Base-by-base conservation (phyloP, 2,329 filamentous ascomycete genomes). In the Trichophyton equinum region DNA sequence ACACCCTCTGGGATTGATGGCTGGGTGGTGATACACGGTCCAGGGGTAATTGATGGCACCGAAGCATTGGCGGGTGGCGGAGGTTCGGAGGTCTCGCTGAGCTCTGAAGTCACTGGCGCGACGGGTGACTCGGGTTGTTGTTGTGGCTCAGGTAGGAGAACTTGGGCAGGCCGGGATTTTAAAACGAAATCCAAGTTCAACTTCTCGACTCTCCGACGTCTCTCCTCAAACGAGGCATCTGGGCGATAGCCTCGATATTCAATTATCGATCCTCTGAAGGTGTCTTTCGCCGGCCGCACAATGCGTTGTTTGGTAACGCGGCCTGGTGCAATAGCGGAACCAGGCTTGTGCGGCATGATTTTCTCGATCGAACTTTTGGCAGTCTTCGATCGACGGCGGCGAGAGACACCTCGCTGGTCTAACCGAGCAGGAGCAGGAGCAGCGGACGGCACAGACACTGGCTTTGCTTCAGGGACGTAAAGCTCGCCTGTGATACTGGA, bases 221-320 rank as follows among this genome's bases (percentile, higher is more conserved):
- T 57, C 38, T 38, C 55, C 55, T 38, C 30, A 18, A 20, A 18
- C 7, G 33, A 30, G n/a, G 20, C 30, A n/a, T 25, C 55, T 30
- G 13, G 8, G 13, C 11, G 49, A 15, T 8, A 22, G 11, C 49
- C 49, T 53, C 9, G 9, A 30, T 25, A 22, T n/a, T 30, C 15
- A 25, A 53, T 53, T 25, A 9, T 53, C 22, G 6, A 53, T 53
- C 13, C 27, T 53, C 13, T 15, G 11, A 15, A 38, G 55, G 55
- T n/a, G 4, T 30, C 33, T 20, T n/a, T 42, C 18, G 30, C 55
- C 30, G 55, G 30, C 27, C 55, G 55, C 55, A 25, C 55, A 20
- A 15, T 42, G 30, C 55, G 55, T 15, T 57, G 55, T 42, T 57
- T 57, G 55, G 55, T 57, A 38, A 57, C 55, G 55, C 55, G 55